Evolutionary conservation across 768 basidiomycete genomes (phyloP).

Genomic region (Lactarius akahatsu): DNA sequence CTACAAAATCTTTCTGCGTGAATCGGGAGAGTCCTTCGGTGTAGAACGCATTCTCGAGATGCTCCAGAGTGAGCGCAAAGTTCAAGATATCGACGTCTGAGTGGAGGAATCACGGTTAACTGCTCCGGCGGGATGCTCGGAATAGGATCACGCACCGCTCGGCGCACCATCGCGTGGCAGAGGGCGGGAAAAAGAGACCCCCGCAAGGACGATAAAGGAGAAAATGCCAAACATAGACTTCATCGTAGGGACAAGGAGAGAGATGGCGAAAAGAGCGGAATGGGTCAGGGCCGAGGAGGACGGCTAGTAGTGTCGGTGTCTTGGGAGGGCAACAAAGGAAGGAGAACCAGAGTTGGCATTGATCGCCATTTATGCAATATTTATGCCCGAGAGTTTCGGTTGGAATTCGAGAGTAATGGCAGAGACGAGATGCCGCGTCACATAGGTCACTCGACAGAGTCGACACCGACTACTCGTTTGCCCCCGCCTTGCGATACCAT

Average conservation of each 20-base stretch:
- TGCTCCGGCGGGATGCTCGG: background rate
- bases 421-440: background rate
- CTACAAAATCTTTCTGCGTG: slow-evolving; percentile 39
- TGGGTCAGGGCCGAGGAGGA: background rate
- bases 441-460: background rate
- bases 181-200: slow-evolving; percentile 16
- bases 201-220: slow-evolving; percentile 6
- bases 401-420: slow-evolving; percentile 9
- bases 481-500: no score
- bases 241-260: slow-evolving; percentile 12
- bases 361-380: slow-evolving; percentile 10
- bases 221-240: slow-evolving; percentile 5
- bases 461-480: no score
- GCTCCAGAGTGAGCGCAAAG: slow-evolving; percentile 40
- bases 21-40: slow-evolving; percentile 38
- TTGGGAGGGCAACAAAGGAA: slow-evolving; percentile 16
- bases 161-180: slow-evolving; percentile 16
- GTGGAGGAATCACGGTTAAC: background rate
- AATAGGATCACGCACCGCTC: slow-evolving; percentile 17
- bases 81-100: slow-evolving; percentile 35
- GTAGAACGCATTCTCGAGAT: slow-evolving; percentile 41
- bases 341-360: background rate
- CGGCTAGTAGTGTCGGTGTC: slow-evolving; percentile 13
- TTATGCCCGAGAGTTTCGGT: slow-evolving; percentile 3
- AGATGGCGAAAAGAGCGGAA: slow-evolving; percentile 22